phyloP scores from a whole-genome alignment of 768 basidiomycete species.

The Cystofilobasidium bisporidii region DNA sequence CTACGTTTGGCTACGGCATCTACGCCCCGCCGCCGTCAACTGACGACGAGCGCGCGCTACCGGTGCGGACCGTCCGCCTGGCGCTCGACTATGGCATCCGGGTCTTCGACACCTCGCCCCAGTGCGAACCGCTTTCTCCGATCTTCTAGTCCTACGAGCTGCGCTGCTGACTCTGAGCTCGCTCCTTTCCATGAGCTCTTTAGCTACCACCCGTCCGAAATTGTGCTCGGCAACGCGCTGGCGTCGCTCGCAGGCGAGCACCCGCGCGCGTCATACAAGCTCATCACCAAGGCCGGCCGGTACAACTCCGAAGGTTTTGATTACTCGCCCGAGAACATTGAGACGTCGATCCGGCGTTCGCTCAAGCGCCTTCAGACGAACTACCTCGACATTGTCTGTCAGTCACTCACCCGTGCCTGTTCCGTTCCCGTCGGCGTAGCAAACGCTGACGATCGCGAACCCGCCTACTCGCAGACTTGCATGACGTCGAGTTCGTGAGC shows the following conservation, averaged over 20 bases:
- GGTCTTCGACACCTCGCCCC: slow-evolving; percentile 38
- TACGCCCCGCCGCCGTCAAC: slow-evolving; percentile 31
- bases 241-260: slow-evolving; percentile 31
- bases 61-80: slow-evolving; percentile 36
- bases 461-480: slow-evolving; percentile 34
- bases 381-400: slow-evolving; percentile 41
- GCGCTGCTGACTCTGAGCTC: background rate
- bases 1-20: slow-evolving; percentile 38
- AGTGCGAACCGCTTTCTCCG: slow-evolving; percentile 10
- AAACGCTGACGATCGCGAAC: background rate
- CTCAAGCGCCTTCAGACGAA: slow-evolving; percentile 35
- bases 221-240: slow-evolving; percentile 37
- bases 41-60: slow-evolving; percentile 30
- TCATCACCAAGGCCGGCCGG: slow-evolving; percentile 41
- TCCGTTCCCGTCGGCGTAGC: too few species aligned
- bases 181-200: slow-evolving; percentile 18
- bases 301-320: slow-evolving; percentile 33
- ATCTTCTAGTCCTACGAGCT: too few species aligned
- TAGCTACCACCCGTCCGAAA: slow-evolving; percentile 41
- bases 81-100: slow-evolving; percentile 38
- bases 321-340: slow-evolving; percentile 34
- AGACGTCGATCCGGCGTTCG: slow-evolving; percentile 35
- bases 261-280: slow-evolving; percentile 36
- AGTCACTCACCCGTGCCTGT: too few species aligned
- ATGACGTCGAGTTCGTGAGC: slow-evolving; percentile 39